Evolutionary conservation across 352 stramenopile species (phyloP).

Genomic region (Phytophthora sansomeana): DNA sequence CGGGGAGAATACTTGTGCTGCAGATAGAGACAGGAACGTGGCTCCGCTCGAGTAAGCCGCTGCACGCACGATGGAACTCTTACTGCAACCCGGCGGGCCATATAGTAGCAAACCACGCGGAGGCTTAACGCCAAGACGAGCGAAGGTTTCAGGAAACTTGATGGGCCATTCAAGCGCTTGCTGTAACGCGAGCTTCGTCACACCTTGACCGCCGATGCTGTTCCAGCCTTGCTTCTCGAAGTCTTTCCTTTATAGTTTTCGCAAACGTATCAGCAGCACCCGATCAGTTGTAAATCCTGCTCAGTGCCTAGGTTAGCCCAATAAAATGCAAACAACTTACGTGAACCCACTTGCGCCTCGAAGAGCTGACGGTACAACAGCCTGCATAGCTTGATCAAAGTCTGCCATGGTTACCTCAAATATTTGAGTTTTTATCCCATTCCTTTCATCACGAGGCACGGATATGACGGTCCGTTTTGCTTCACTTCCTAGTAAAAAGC

Average conservation of each 20-base stretch:
- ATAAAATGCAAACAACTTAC: constrained; percentile 38
- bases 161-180: constrained; percentile 92
- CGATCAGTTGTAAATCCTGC: background rate
- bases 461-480: background rate
- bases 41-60: constrained; percentile 75
- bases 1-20: constrained; percentile 88
- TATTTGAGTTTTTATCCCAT: constrained; percentile 8
- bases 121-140: constrained; percentile 70
- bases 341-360: constrained; percentile 63
- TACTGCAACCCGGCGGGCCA: constrained; percentile 91
- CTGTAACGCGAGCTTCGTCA: constrained; percentile 79
- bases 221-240: constrained; percentile 74
- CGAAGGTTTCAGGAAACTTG: constrained; percentile 77
- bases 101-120: constrained; percentile 90
- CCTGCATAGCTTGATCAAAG: constrained; percentile 81
- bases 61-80: constrained; percentile 90
- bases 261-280: background rate
- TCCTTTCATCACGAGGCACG: background rate
- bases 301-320: background rate
- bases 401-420: constrained; percentile 75
- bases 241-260: constrained; percentile 49
- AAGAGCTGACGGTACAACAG: constrained; percentile 71
- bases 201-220: constrained; percentile 75
- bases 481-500: constrained; percentile 45
- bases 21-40: constrained; percentile 90